These are phyloP conservation scores for Hygrophoropsis aurantiaca DNA, from an alignment of 768 basidiomycete genomes.

Conservation along the genomic window DNA sequence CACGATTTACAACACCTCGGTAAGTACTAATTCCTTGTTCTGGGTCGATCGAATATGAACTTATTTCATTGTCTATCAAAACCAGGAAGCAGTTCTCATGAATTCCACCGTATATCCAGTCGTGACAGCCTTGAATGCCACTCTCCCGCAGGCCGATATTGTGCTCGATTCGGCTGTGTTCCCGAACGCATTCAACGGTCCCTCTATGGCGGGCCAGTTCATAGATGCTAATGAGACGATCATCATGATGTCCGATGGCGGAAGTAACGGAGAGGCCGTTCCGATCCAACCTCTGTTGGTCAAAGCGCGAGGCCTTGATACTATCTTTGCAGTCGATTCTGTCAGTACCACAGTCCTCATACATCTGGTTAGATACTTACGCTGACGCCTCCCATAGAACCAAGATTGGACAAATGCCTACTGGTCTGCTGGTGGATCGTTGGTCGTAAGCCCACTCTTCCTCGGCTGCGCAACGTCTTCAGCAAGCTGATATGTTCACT, in stretches of 20 bases:
- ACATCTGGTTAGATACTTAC: conserved; percentile 13
- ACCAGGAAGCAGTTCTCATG: conserved; percentile 1
- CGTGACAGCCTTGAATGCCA: conserved; percentile 5
- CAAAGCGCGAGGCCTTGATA: conserved; percentile 33
- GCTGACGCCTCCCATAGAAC: background rate
- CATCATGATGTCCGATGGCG: conserved; percentile 30
- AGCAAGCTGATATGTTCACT: too few species aligned
- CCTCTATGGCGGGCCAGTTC: conserved; percentile 17
- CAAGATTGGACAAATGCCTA: conserved; percentile 9
- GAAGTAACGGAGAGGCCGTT: conserved; percentile 33
- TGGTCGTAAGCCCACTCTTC: background rate
- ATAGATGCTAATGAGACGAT: conserved; percentile 15
- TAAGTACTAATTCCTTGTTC: background rate
- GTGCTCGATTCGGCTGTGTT: conserved; percentile 18
- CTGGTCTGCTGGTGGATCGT: conserved; percentile 9
- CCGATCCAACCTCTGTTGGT: conserved; percentile 41
- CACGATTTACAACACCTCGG: conserved; percentile 5
- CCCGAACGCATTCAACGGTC: conserved; percentile 25
- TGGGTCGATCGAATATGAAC: background rate
- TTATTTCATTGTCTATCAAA: background rate
- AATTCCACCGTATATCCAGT: conserved; percentile 1
- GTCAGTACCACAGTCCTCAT: background rate
- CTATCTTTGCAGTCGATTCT: conserved; percentile 6
- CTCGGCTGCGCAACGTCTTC: too few species aligned
- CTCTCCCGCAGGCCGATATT: conserved; percentile 7